Conservation (phyloP, 2,329 filamentous ascomycete genomes). For the Aureobasidium sp. region DNA sequence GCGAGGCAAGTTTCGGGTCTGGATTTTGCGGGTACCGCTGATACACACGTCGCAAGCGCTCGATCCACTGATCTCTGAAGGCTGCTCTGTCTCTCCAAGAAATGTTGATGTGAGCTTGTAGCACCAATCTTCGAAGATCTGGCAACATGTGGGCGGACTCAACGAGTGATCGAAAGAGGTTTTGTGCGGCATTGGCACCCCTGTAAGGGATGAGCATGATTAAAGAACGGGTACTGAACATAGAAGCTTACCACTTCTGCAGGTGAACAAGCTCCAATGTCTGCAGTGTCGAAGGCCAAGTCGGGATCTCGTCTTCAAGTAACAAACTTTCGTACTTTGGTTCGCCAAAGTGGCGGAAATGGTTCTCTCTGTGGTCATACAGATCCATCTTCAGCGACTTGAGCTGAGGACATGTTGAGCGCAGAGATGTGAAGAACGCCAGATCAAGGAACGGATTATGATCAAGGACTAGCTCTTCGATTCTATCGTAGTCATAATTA, state of each 20-base stretch:
- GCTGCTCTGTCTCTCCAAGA: slow-evolving; percentile 72
- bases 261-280: slow-evolving; percentile 69
- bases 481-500: slow-evolving; percentile 29
- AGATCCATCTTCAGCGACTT: slow-evolving; percentile 69
- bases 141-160: slow-evolving; percentile 60
- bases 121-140: slow-evolving; percentile 60
- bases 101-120: slow-evolving; percentile 73
- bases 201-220: background rate
- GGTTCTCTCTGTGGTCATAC: slow-evolving; percentile 49
- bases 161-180: slow-evolving; percentile 72
- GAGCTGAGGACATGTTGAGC: slow-evolving; percentile 61
- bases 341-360: slow-evolving; percentile 61
- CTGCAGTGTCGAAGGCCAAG: slow-evolving; percentile 68
- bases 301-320: slow-evolving; percentile 56
- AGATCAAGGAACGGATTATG: slow-evolving; percentile 76
- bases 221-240: background rate
- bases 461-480: slow-evolving; percentile 62
- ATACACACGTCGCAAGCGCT: slow-evolving; percentile 62
- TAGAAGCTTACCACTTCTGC: slow-evolving; percentile 55
- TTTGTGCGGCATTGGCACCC: slow-evolving; percentile 56
- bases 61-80: slow-evolving; percentile 72
- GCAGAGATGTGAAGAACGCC: slow-evolving; percentile 63
- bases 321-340: slow-evolving; percentile 68
- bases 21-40: slow-evolving; percentile 45
- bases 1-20: slow-evolving; percentile 35